Evolutionary conservation across 2,329 filamentous ascomycete species (phyloP).

Genomic region (Claviceps sp.): DNA sequence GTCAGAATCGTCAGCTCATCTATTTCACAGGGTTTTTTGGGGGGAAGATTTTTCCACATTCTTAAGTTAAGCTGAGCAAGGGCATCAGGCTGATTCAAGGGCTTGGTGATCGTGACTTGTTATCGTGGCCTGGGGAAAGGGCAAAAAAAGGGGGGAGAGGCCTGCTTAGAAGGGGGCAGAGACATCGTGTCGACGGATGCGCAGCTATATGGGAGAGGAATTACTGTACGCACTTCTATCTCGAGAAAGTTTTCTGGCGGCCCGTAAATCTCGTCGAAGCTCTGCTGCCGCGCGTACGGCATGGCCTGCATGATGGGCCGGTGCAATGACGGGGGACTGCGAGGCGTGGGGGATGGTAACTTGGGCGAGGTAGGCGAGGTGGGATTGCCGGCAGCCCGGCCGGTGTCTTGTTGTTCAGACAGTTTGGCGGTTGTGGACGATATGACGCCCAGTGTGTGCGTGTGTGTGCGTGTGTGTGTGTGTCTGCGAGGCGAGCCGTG

Average conservation of each 20-base stretch:
- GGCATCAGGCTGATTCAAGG: not conserved
- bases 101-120: not conserved
- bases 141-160: not conserved
- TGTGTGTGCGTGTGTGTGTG: not conserved
- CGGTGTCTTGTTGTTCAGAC: constrained; percentile 25
- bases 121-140: not conserved
- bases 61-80: not conserved
- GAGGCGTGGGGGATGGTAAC: constrained; percentile 13
- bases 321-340: constrained; percentile 23
- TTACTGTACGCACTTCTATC: constrained; percentile 57
- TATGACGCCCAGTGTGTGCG: not conserved
- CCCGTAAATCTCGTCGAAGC: constrained; percentile 97
- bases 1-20: too few species aligned
- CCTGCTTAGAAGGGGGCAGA: not conserved
- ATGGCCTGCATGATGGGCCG: constrained; percentile 50
- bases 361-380: constrained; percentile 4
- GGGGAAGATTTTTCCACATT: not conserved
- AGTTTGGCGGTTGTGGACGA: constrained; percentile 24
- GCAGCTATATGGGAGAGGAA: not conserved
- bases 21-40: not conserved
- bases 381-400: constrained; percentile 16
- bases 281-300: constrained; percentile 72
- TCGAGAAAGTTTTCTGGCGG: constrained; percentile 98
- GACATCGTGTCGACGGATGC: not conserved
- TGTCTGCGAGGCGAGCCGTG: not conserved